Base-by-base conservation (phyloP, 805 yeast genomes). In the Candida ovalis region DNA sequence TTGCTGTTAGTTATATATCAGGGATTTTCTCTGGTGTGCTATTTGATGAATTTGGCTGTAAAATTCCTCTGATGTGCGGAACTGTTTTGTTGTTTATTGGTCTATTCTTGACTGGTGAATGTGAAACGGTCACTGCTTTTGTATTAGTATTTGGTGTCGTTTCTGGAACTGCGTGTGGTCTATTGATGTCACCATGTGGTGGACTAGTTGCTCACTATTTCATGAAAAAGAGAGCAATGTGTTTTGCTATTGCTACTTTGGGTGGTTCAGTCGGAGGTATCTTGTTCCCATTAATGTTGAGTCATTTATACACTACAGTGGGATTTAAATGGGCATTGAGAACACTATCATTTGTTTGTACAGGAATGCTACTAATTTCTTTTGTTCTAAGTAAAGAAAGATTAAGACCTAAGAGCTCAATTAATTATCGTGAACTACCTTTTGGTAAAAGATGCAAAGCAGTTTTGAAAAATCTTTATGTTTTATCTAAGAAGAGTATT, bases 261-360 rank as follows among this genome's bases (percentile, higher is more conserved):
- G 89, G 88, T 2, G 87, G 87, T 1, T 78, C 86, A 3, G 63
- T 81, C 6, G 89, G 88, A 1, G 90, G 89, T 3, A 70, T 82
- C 10, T 58, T 81, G 4, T 77, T 80, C 59, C 87, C 89, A 1
- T 62, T 82, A 35, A 64, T 79, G 61, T 62, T 82, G 49, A 66
- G 75, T 48, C 59, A 69, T 12, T 59, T 80, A 44, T 76, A 77
- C 51, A 59, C 67, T 1, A 58, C 61, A 13, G 62, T 77, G n/a
- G 87, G 88, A 1, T 84, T 71, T 59, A 73, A 68, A 1, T 82
- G 87, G 86, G 73, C 86, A 1, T 73, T 81, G 48, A 64, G 88
- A 33, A 68, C 75, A 5, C 60, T 82, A 42, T 75, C 72, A 0
- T 60, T 70, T n/a, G 40, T 68, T 47, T 69, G 37, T 42, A 56